phyloP scores from a whole-genome alignment of 768 basidiomycete species.

The Amyloporia xantha region DNA sequence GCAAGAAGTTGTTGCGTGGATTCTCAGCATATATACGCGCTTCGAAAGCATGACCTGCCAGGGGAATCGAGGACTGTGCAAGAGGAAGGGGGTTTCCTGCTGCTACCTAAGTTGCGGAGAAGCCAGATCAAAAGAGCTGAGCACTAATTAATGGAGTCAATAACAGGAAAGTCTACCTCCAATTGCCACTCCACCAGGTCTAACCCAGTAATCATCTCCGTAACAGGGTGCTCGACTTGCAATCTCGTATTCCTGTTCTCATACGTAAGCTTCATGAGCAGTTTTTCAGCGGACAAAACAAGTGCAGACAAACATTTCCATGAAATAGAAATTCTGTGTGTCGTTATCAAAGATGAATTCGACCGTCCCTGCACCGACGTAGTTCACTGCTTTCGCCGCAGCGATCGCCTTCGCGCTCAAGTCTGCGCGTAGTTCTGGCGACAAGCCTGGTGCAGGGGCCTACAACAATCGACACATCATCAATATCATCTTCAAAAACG shows the following conservation, averaged over 20 bases:
- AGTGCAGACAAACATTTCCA: conserved; percentile 71
- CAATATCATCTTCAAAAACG: not conserved
- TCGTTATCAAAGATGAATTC: conserved; percentile 97
- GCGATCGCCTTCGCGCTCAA: conserved; percentile 83
- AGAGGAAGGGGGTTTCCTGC: conserved; percentile 84
- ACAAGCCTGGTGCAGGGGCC: conserved; percentile 89
- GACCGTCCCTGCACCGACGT: conserved; percentile 90
- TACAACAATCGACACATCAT: conserved; percentile 23
- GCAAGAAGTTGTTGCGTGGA: conserved; percentile 87
- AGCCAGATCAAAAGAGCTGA: conserved; percentile 1
- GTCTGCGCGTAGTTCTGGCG: conserved; percentile 70
- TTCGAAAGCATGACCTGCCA: conserved; percentile 91
- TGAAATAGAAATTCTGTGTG: conserved; percentile 82
- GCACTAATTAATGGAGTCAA: not conserved
- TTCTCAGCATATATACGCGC: conserved; percentile 95
- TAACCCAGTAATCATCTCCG: conserved; percentile 90
- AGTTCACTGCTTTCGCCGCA: conserved; percentile 88
- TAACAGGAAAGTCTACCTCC: conserved; percentile 56
- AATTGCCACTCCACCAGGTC: conserved; percentile 97
- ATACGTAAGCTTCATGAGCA: not conserved
- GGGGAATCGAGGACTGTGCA: conserved; percentile 68
- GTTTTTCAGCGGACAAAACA: not conserved
- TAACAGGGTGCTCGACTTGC: conserved; percentile 90
- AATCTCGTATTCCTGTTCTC: conserved; percentile 67
- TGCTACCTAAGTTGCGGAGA: conserved; percentile 71